These are phyloP conservation scores for Coffea humblotiana DNA, from an alignment of 305 asterid species.

Conservation along the genomic window DNA sequence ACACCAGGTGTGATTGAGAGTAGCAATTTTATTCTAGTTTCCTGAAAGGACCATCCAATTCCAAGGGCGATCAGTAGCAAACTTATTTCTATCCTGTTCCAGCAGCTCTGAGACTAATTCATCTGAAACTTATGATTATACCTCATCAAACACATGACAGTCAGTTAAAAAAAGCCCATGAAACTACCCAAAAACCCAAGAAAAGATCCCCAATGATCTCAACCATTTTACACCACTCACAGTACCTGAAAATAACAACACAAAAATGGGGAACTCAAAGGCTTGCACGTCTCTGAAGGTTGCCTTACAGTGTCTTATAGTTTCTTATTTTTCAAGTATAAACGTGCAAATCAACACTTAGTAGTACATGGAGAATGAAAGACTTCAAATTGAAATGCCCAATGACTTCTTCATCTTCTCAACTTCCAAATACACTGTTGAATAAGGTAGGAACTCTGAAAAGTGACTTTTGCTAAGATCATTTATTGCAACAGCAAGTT, in stretches of 20 bases:
- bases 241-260: not conserved
- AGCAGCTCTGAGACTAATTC: not conserved
- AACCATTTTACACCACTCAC: not conserved
- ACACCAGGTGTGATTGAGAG: slow-evolving; percentile 52
- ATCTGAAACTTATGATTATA: not conserved
- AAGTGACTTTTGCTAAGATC: slow-evolving; percentile 75
- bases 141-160: not conserved
- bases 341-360: slow-evolving; percentile 8
- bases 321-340: slow-evolving; percentile 13
- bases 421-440: slow-evolving; percentile 91
- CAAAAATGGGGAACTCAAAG: slow-evolving; percentile 3
- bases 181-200: not conserved
- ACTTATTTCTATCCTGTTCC: not conserved
- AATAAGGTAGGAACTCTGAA: slow-evolving; percentile 83
- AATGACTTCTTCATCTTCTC: slow-evolving; percentile 82
- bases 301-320: not conserved
- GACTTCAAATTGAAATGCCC: slow-evolving; percentile 67
- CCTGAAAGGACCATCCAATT: not conserved
- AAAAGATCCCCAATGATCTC: not conserved
- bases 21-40: not conserved
- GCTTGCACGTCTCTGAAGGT: not conserved
- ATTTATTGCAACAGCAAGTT: slow-evolving; percentile 79
- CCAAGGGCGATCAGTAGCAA: not conserved
- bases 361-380: slow-evolving; percentile 6
- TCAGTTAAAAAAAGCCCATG: not conserved